Evolutionary conservation across 768 basidiomycete species (phyloP).

Genomic region (Fibroporia radiculosa): DNA sequence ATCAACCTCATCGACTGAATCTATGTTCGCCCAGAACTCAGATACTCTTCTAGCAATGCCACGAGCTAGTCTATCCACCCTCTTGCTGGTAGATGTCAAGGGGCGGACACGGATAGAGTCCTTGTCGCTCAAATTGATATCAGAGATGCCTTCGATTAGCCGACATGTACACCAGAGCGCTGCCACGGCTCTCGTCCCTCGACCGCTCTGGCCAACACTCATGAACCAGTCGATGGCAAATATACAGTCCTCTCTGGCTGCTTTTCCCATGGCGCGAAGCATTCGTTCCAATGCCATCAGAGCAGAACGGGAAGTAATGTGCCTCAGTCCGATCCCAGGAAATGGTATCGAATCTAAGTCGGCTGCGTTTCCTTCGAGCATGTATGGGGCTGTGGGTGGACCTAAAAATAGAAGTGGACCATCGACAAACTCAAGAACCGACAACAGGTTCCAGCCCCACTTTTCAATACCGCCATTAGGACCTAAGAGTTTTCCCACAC

Average conservation of each 20-base stretch:
- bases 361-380: slow-evolving; percentile 44
- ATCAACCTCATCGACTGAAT: slow-evolving; percentile 23
- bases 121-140: slow-evolving; percentile 33
- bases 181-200: slow-evolving; percentile 42
- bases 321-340: slow-evolving; percentile 51
- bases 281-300: slow-evolving; percentile 54
- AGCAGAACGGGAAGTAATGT: slow-evolving; percentile 44
- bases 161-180: slow-evolving; percentile 83
- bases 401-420: slow-evolving; percentile 42
- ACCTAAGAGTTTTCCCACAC: slow-evolving; percentile 62
- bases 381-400: slow-evolving; percentile 42
- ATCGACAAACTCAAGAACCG: slow-evolving; percentile 66
- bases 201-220: slow-evolving; percentile 39
- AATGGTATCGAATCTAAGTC: slow-evolving; percentile 35
- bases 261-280: slow-evolving; percentile 65
- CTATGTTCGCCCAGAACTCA: slow-evolving; percentile 59
- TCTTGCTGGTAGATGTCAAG: slow-evolving; percentile 29
- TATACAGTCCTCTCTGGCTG: slow-evolving; percentile 60
- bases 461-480: slow-evolving; percentile 79
- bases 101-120: slow-evolving; percentile 6
- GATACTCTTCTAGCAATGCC: slow-evolving; percentile 55
- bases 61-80: slow-evolving; percentile 57
- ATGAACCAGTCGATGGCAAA: slow-evolving; percentile 83
- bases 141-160: slow-evolving; percentile 65
- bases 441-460: slow-evolving; percentile 86